Evolutionary conservation across 2,329 filamentous ascomycete genomes (phyloP), one percentile per base, ranked within the genome.

Genomic region (Penicillium aurantiogriseum): DNA sequence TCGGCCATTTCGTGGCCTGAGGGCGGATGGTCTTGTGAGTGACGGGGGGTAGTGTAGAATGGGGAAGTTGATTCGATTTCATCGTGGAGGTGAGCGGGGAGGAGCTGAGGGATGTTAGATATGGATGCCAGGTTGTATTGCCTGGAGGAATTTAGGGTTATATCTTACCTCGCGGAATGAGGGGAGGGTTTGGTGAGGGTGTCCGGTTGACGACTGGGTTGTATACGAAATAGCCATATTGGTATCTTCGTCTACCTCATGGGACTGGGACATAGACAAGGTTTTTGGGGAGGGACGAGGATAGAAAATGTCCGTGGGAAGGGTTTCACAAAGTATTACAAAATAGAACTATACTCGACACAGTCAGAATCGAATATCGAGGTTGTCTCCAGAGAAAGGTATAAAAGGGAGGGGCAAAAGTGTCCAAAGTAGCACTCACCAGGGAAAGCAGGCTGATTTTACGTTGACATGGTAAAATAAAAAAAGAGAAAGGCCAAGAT

Each of bases 11-110:
- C 69, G 39, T 70, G 71, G 15, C 58, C 59, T 36, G 68, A 72
- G 31, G 57, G 51, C 29, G 69, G 68, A 23, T 68, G 70, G 29
- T 74, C 71, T 57, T 68, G 70, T 45, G 67, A 65, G 54, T 65
- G 62, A 46, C 63, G 65, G 17, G 69, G 67, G 9, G 69, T 64
- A 42, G 62, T 64, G 54, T 67, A 68, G 59, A 71, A 75, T 59
- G 73, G 65, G 13, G 69, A 71, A 23, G 49, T 56, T 36, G 74
- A 75, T 35, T 77, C 74, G 58, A 77, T 77, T 58, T 75, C 74
- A 59, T 76, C 73, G 57, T 76, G 74, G 10, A 77, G 68, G 59
- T 77, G 72, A 56, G 73, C 67, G 27, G 74, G 74, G 15, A 77
- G 72, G 13, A 77, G 66, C 74, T 77, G 35, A 0, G 6, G 4